Percentiles rank a stretch among this genome's conserved stretches.
phyloP scores from a whole-genome alignment of 352 stramenopile genomes.

The Pythium pyrilobum region DNA sequence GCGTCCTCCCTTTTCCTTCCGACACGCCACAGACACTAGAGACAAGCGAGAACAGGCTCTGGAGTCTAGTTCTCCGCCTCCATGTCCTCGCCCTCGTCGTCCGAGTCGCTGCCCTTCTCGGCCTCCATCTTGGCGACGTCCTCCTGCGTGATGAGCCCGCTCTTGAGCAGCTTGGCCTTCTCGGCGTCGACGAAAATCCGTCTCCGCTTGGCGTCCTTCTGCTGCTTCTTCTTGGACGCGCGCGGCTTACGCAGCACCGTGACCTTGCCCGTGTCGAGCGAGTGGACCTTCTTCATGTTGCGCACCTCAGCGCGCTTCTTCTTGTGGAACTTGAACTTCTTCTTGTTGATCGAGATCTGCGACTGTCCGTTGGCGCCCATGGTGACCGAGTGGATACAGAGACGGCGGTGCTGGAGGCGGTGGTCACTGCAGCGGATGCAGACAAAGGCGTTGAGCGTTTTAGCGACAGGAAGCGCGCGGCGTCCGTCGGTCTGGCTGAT shows the following conservation, averaged over 20 bases:
- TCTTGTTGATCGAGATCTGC: constrained; percentile 80
- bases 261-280: constrained; percentile 46
- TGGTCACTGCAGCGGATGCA: too few species aligned
- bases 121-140: constrained; percentile 79
- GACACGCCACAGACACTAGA: too few species aligned
- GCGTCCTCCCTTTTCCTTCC: too few species aligned
- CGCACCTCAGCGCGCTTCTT: constrained; percentile 74
- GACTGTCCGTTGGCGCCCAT: constrained; percentile 50
- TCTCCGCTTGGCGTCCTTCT: constrained; percentile 79
- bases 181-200: constrained; percentile 64
- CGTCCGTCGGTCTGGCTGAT: too few species aligned
- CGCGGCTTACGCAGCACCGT: constrained; percentile 57
- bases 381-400: not conserved
- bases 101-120: constrained; percentile 33
- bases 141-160: constrained; percentile 72
- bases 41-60: too few species aligned
- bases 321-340: constrained; percentile 81
- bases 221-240: constrained; percentile 83
- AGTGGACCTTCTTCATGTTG: constrained; percentile 81
- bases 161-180: constrained; percentile 75
- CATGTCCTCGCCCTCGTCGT: constrained; percentile 35
- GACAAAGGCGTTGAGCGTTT: too few species aligned
- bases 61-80: constrained; percentile 58
- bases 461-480: not conserved
- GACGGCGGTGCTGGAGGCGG: too few species aligned